Conservation (phyloP, 768 basidiomycete species). For the Hygrocybe coccinea region DNA sequence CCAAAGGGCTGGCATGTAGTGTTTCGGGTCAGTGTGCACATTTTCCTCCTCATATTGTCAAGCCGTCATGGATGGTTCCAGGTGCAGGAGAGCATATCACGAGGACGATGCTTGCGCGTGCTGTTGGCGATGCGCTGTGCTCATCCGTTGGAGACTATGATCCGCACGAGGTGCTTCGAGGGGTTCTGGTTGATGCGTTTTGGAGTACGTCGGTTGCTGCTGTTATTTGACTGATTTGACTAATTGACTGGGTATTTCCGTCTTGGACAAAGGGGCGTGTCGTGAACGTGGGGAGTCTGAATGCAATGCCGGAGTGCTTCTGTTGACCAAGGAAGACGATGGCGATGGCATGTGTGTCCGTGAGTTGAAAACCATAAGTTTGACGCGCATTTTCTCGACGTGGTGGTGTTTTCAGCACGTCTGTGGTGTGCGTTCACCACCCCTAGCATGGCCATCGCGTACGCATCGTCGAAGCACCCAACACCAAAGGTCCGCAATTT, state of each 20-base stretch:
- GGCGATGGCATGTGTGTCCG: constrained; percentile 19
- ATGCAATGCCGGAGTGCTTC: constrained; percentile 57
- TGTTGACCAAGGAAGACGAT: constrained; percentile 48
- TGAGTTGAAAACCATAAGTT: constrained; percentile 3
- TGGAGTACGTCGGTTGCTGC: not conserved
- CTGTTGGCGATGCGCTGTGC: constrained; percentile 41
- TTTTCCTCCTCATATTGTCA: constrained; percentile 4
- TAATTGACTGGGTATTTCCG: not conserved
- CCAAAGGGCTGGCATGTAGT: constrained; percentile 58
- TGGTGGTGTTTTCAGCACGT: constrained; percentile 41
- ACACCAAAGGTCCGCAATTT: constrained; percentile 52
- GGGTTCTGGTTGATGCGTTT: constrained; percentile 49
- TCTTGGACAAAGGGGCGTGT: constrained; percentile 31
- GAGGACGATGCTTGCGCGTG: constrained; percentile 49
- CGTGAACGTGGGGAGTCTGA: constrained; percentile 35
- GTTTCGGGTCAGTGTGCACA: constrained; percentile 47
- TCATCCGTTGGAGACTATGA: constrained; percentile 37
- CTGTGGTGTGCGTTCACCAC: constrained; percentile 85
- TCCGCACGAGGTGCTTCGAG: constrained; percentile 50
- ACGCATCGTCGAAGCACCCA: constrained; percentile 49
- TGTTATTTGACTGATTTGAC: not conserved
- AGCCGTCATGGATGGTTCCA: constrained; percentile 19
- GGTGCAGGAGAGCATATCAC: constrained; percentile 73
- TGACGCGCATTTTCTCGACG: not conserved
- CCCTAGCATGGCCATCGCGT: constrained; percentile 75